Conservation (phyloP, 1,139 yeast species). For the Hansenula lynferdii region DNA sequence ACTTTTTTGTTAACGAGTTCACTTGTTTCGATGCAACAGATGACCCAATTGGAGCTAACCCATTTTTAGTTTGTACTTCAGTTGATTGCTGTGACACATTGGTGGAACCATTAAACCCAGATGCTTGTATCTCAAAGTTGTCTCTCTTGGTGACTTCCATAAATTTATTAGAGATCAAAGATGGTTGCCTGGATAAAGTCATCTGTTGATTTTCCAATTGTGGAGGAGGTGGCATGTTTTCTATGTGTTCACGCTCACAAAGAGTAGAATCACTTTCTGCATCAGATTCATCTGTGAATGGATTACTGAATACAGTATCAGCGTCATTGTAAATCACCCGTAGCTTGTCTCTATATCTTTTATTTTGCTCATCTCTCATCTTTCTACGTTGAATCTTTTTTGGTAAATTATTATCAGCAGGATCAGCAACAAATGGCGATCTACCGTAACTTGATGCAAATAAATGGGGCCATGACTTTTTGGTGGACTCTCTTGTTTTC, state of each 20-base stretch:
- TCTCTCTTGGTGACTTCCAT: slow-evolving; percentile 31
- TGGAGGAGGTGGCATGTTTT: slow-evolving; percentile 15
- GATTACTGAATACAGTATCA: not conserved
- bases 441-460: slow-evolving; percentile 35
- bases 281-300: not conserved
- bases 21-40: slow-evolving; percentile 66
- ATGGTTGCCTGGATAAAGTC: slow-evolving; percentile 26
- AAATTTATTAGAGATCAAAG: slow-evolving; percentile 19
- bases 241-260: slow-evolving; percentile 3
- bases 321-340: slow-evolving; percentile 13
- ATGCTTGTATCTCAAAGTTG: slow-evolving; percentile 68
- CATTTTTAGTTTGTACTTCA: slow-evolving; percentile 42
- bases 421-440: slow-evolving; percentile 29
- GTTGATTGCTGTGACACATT: slow-evolving; percentile 31
- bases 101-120: slow-evolving; percentile 71
- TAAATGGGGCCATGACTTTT: slow-evolving; percentile 29
- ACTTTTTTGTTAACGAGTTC: slow-evolving; percentile 50
- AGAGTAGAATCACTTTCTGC: not conserved
- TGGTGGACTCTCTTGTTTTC: slow-evolving; percentile 31
- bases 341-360: slow-evolving; percentile 28
- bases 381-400: slow-evolving; percentile 29
- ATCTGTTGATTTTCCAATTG: slow-evolving; percentile 2
- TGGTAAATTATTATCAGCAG: slow-evolving; percentile 22
- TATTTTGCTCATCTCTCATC: slow-evolving; percentile 27
- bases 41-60: slow-evolving; percentile 64